These are phyloP conservation scores for Boeremia exigua DNA, from an alignment of 2,329 filamentous ascomycete species.

Conservation along the genomic window DNA sequence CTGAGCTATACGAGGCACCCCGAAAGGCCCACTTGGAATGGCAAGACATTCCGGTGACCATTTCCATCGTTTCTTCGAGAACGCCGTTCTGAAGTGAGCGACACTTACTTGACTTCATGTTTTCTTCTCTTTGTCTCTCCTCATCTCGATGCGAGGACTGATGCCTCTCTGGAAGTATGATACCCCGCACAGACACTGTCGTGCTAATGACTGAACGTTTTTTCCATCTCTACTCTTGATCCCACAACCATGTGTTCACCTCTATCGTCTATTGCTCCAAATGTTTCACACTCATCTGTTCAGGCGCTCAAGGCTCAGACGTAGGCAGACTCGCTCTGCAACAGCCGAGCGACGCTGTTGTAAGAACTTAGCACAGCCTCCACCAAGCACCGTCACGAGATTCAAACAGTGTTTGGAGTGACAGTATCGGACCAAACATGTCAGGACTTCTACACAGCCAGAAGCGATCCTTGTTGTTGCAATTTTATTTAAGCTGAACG, in stretches of 20 bases:
- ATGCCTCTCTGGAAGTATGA: not conserved
- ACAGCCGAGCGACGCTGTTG: not conserved
- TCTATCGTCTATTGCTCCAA: not conserved
- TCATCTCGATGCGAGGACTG: not conserved
- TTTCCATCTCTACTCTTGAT: not conserved
- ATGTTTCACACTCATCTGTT: not conserved
- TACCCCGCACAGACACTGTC: constrained; percentile 11
- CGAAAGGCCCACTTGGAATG: constrained; percentile 3
- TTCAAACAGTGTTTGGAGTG: not conserved
- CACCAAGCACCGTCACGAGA: constrained; percentile 2
- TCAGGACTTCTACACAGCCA: not conserved
- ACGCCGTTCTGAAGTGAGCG: not conserved
- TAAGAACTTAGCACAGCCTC: constrained; percentile 8
- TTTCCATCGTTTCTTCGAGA: not conserved
- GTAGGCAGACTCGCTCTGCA: constrained; percentile 6
- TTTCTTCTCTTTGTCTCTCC: not conserved
- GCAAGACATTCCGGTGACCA: not conserved
- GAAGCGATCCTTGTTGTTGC: not conserved
- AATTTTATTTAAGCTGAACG: not conserved
- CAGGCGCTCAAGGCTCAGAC: not conserved
- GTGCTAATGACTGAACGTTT: constrained; percentile 1
- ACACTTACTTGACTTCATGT: not conserved
- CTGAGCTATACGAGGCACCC: constrained; percentile 8
- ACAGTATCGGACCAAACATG: not conserved
- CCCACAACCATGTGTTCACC: not conserved